Percentiles rank a stretch among this genome's conserved stretches.
Evolutionary conservation across 2,329 filamentous ascomycete genomes (phyloP).

Genomic region (Emericellopsis atlantica): DNA sequence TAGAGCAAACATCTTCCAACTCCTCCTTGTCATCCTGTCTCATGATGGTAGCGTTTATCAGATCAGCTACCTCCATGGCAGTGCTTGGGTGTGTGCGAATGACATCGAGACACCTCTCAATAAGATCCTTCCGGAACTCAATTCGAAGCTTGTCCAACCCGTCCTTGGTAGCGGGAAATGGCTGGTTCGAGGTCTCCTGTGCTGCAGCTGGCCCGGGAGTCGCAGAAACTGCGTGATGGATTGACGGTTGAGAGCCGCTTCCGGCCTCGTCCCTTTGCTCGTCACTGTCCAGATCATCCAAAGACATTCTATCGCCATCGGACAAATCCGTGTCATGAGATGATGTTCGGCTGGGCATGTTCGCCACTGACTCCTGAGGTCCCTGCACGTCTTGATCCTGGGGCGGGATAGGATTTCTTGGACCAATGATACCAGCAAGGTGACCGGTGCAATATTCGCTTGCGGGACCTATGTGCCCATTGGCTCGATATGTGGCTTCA

Average conservation of each 20-base stretch:
- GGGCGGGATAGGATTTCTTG: constrained; percentile 54
- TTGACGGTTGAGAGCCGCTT: neutral
- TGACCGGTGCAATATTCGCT: constrained; percentile 66
- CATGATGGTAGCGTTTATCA: constrained; percentile 63
- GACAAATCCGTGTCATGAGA: constrained; percentile 9
- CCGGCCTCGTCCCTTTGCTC: neutral
- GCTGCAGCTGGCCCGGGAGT: constrained; percentile 1
- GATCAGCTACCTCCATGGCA: constrained; percentile 80
- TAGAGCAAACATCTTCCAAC: constrained; percentile 65
- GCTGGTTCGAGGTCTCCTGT: neutral
- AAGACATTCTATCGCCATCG: constrained; percentile 23
- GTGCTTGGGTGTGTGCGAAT: constrained; percentile 78
- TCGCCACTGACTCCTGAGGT: constrained; percentile 8
- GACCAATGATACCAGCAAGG: constrained; percentile 39
- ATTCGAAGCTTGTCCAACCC: constrained; percentile 66
- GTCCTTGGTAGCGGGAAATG: constrained; percentile 41
- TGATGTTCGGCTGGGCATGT: constrained; percentile 9
- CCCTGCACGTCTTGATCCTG: constrained; percentile 35
- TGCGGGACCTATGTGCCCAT: constrained; percentile 48
- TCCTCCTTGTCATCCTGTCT: constrained; percentile 41
- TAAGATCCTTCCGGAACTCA: constrained; percentile 61
- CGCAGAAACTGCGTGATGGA: constrained; percentile 1
- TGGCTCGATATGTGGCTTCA: constrained; percentile 75
- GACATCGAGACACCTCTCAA: constrained; percentile 83
- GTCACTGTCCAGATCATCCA: constrained; percentile 17